Evolutionary conservation across 805 yeast genomes (phyloP), one percentile per base, ranked within the genome.

Genomic region (Kodamaea hsintzibuensis): DNA sequence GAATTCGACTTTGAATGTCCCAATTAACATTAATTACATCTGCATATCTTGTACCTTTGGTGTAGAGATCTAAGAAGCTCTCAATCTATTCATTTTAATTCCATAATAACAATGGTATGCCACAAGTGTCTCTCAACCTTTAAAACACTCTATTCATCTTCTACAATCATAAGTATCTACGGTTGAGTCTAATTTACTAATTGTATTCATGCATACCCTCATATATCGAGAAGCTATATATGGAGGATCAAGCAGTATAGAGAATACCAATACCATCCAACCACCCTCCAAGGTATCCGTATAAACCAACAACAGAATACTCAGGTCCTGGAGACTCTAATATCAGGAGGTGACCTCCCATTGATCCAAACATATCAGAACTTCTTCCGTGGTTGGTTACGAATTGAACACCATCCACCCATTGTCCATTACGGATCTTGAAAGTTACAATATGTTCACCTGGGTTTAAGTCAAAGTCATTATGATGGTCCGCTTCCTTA

Each of bases 351-450:
- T 70, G 77, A 2, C 86, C 80, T 6, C 98, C 98, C 7, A 77
- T 76, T 48, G 88, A 88, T 12, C 98, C 98, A 59, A 74, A 81
- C 77, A 82, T 70, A 1, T 77, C 78, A 40, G 87, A 81, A 1
- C 73, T 61, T 56, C 84, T 74, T 1, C 87, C 88, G 2, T 65
- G 64, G 53, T 72, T 74, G 2, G 96, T 88, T 16, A 84, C 76
- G 35, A 95, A 72, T 64, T 89, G 95, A 18, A 90, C 73, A 1
- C 87, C 97, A 74, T 95, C 98, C 4, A 95, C 76, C 98, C 98
- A 95, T 1, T 78, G 84, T 9, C 98, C 98, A 42, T 83, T 76
- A 58, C 96, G 77, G 46, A 91, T 71, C 43, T 79, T 76, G 52
- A 92, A 72, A 22, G 86, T 87, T 2, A 76, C 66, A 7, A 93